Evolutionary conservation across 306 rosid species (phyloP).

Genomic region (Astragalus membranaceus): DNA sequence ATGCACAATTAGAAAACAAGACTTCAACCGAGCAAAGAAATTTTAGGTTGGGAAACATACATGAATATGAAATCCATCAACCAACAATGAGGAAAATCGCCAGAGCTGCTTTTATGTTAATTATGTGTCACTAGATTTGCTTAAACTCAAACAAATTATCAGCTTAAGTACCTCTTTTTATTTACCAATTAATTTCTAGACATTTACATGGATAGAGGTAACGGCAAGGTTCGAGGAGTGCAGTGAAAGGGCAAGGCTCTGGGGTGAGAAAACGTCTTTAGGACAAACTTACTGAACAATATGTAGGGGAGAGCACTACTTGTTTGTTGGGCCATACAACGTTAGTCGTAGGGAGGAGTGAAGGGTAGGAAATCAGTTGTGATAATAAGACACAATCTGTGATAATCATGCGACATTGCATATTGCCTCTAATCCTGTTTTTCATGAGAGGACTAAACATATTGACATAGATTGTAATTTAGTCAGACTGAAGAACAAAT

Average conservation of each 20-base stretch:
- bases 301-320: not conserved
- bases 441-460: too few relatives aligned
- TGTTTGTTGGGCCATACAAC: too few relatives aligned
- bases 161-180: not conserved
- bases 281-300: not conserved
- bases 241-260: not conserved
- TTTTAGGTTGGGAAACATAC: not conserved
- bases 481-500: too few relatives aligned
- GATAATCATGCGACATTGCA: too few relatives aligned
- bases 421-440: too few relatives aligned
- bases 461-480: too few relatives aligned
- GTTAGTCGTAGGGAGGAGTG: too few relatives aligned
- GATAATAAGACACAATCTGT: too few relatives aligned
- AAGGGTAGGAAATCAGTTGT: too few relatives aligned
- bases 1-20: not conserved
- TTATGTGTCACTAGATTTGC: not conserved
- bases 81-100: not conserved
- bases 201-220: not conserved
- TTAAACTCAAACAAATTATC: not conserved
- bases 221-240: not conserved
- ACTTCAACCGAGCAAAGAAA: not conserved
- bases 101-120: not conserved
- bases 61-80: not conserved
- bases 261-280: not conserved
- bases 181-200: not conserved